Percentiles rank a stretch among this genome's conserved stretches.
Conservation (phyloP, 2,329 filamentous ascomycete species). For the Aspergillus aculeatus region DNA sequence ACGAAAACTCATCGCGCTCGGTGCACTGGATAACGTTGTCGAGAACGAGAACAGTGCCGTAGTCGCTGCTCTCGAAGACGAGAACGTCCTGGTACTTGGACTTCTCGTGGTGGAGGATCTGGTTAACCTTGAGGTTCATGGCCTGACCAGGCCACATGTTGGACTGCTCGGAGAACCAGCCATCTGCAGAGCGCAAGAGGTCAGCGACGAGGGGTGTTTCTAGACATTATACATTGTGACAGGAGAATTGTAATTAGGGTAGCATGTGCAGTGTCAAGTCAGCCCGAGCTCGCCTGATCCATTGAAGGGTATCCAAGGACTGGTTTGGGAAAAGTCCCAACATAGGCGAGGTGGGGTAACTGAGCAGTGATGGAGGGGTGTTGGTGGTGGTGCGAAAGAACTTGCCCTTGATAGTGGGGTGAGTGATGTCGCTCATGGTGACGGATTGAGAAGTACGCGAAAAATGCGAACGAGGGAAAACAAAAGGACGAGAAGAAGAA, state of each 20-base stretch:
- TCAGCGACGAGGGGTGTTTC: conserved; percentile 7
- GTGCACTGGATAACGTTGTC: conserved; percentile 99
- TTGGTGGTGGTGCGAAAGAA: conserved; percentile 20
- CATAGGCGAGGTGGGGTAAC: conserved; percentile 17
- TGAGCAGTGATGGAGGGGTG: conserved; percentile 16
- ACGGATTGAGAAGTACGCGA: conserved; percentile 20
- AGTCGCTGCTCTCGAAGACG: conserved; percentile 96
- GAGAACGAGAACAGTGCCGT: conserved; percentile 92
- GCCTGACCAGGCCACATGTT: conserved; percentile 99
- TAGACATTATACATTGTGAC: not conserved
- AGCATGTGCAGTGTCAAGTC: not conserved
- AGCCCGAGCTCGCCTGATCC: not conserved
- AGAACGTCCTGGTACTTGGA: conserved; percentile 98
- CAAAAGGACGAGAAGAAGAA: conserved; percentile 19
- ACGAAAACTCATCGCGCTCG: conserved; percentile 96
- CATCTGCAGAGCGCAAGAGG: conserved; percentile 62
- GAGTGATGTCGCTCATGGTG: conserved; percentile 68
- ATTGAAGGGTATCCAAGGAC: not conserved
- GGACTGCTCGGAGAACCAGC: conserved; percentile 99
- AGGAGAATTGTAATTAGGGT: not conserved
- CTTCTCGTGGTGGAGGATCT: conserved; percentile 98
- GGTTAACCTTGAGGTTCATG: conserved; percentile 97
- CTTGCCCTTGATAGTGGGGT: conserved; percentile 74
- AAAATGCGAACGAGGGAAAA: conserved; percentile 14
- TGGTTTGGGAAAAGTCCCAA: not conserved